Evolutionary conservation across 345 rosid genomes (phyloP).

Genomic region (Euclidium syriacum): DNA sequence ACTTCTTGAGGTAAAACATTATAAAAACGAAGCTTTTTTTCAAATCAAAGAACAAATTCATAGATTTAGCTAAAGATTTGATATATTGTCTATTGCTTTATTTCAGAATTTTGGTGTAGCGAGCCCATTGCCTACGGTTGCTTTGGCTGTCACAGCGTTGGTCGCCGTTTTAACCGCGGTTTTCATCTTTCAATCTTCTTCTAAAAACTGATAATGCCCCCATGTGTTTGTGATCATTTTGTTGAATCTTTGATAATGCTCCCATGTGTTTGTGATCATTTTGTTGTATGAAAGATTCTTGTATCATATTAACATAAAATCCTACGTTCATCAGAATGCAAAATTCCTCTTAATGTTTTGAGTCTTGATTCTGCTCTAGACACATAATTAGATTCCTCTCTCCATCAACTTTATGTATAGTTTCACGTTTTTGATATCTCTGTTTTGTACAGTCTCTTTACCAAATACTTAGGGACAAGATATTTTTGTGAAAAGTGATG

Average conservation of each 20-base stretch:
- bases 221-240: not conserved
- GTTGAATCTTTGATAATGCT: too few relatives aligned
- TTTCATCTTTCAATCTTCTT: conserved; percentile 89
- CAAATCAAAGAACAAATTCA: not conserved
- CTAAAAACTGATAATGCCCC: conserved; percentile 42
- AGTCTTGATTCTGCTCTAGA: not conserved
- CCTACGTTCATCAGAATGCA: not conserved
- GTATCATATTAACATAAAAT: not conserved
- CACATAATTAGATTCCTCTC: not conserved
- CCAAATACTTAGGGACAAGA: too few relatives aligned
- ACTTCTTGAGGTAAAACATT: conserved; percentile 64
- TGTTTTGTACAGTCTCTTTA: not conserved
- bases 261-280: not conserved
- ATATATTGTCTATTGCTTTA: not conserved
- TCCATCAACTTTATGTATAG: not conserved
- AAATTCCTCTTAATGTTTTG: not conserved
- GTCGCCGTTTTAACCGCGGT: conserved; percentile 74
- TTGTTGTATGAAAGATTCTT: not conserved
- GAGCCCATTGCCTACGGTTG: conserved; percentile 69
- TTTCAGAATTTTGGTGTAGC: conserved; percentile 84
- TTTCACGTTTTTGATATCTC: not conserved
- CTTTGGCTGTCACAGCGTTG: conserved; percentile 76
- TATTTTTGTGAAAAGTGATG: not conserved
- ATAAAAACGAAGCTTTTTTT: not conserved
- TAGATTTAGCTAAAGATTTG: not conserved